Evolutionary conservation across 257 asterid species (phyloP).

Genomic region (Cruciata laevipes): DNA sequence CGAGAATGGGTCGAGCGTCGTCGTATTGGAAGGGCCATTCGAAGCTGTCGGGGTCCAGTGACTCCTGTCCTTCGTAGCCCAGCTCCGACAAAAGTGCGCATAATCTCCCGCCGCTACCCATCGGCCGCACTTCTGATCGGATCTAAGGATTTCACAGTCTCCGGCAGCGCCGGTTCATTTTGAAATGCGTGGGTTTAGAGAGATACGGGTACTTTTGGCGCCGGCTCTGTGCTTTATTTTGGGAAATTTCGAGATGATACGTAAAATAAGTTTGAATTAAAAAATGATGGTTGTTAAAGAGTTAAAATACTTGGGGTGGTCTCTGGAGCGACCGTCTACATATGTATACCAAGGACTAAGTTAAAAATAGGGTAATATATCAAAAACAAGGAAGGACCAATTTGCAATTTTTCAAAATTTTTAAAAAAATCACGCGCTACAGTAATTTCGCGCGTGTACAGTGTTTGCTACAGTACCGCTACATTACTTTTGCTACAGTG

Average conservation of each 20-base stretch:
- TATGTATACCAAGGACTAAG: too few species aligned
- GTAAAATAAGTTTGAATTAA: too few species aligned
- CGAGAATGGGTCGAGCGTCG: slow-evolving; percentile 89
- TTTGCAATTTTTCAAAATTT: too few species aligned
- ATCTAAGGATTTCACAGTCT: slow-evolving; percentile 7
- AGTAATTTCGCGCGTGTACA: too few species aligned
- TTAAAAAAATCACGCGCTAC: too few species aligned
- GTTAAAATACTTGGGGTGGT: too few species aligned
- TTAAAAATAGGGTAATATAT: too few species aligned
- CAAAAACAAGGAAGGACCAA: too few species aligned
- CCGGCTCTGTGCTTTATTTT: not conserved
- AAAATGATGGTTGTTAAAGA: too few species aligned
- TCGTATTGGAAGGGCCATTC: slow-evolving; percentile 99
- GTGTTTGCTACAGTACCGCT: too few species aligned
- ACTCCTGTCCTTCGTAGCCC: slow-evolving; percentile 68
- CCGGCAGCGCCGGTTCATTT: not conserved
- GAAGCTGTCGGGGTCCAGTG: slow-evolving; percentile 85
- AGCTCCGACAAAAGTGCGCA: slow-evolving; percentile 76
- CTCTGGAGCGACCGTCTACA: too few species aligned
- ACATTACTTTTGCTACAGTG: too few species aligned
- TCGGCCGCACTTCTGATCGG: slow-evolving; percentile 19
- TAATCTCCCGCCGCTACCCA: slow-evolving; percentile 66
- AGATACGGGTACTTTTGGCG: not conserved
- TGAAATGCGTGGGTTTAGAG: not conserved
- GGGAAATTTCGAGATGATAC: not conserved